Base-by-base conservation (phyloP, 345 rosid genomes). In the Aquilaria yunnanensis region DNA sequence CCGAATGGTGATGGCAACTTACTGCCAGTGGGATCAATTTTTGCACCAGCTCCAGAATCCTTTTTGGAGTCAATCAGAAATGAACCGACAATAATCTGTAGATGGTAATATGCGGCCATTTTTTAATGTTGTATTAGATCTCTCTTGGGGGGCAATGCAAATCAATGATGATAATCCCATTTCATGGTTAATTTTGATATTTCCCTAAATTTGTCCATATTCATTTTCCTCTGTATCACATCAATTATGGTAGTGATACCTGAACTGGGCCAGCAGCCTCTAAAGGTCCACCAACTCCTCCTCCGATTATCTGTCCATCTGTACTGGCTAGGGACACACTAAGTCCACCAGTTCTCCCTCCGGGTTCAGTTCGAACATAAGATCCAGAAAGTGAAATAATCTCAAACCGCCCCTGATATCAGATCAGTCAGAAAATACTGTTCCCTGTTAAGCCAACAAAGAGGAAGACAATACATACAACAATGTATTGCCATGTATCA, bases 181-280 rank as follows among this genome's bases (percentile, higher is more conserved):
- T 47, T 48, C 14, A 31, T 23, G 23, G 23, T 23, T 23, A 23
- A 23, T 23, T 23, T 23, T 23, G 23, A 23, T 23, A 7, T 7
- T 37, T 37, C 43, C 43, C 43, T 37, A 37, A 37, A 37, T 4
- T 9, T 37, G 43, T 37, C 8, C 43, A 5, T 37, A 9, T 37
- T 37, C 43, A 37, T 1, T 1, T 37, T 9, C 5, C 5, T 37
- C 43, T 37, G 43, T 37, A 37, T 37, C 43, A 37, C 1, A 14
- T 12, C 49, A 37, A 14, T 33, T 47, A 37, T 9, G 8, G 43
- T 0, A 37, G 8, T 4, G 2, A 43, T 57, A 90, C 97, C 92
- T 90, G 90, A 46, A 90, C 97, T 46, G 92, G 90, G 47, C 97
- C 89, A 30, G 85, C 87, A 60, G 97, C 97, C 37, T 72, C 80